Evolutionary conservation across 352 stramenopile genomes (phyloP), one percentile per base, ranked within the genome.

Genomic region (Phytophthora palmivora): DNA sequence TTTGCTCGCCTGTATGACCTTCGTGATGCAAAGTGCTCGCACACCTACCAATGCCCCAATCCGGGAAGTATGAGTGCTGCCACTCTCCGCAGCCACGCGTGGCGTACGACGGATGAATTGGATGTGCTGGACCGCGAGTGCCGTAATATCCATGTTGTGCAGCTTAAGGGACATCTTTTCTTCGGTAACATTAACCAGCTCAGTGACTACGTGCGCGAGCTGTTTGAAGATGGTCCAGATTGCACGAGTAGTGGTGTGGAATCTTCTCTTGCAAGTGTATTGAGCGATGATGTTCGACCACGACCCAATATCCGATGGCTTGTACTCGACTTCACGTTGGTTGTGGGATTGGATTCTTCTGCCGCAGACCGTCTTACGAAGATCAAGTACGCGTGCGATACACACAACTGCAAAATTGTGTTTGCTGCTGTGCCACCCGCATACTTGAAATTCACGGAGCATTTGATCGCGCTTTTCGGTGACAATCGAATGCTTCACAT

Each of bases 241-340:
- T 41, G n/a, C 6, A 36, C 33, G 2, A 58, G 16, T 16, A 59
- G 36, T 33, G 48, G 33, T 4, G 52, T 66, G 15, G 37, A 49
- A 11, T 57, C 59, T 41, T 52, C 53, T 24, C 59, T 70, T 24
- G 53, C 65, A 19, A 61, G 57, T 21, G 51, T 60, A 9, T 47
- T 69, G 6, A 67, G 63, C 26, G 50, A 62, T n/a, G 48, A 62
- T 10, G n/a, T 54, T 21, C 62, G 63, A 7, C 63, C 52, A 2
- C 60, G 63, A 51, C 43, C 58, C 4, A 37, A 69, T 9, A 88
- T 92, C 15, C 59, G 62, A 11, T 91, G 68, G 38, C 67, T 94
- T 28, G 92, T 98, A 30, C 76, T 98, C 7, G 92, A 98, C 59
- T 98, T 98, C 60, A 97, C 90, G 1, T 63, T 98, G 2, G 94